A percentile compares a stretch with the other conserved stretches of the same genome.
Evolutionary conservation across 2,329 filamentous ascomycete genomes (phyloP).

Genomic region (Calonectria leucothoes): DNA sequence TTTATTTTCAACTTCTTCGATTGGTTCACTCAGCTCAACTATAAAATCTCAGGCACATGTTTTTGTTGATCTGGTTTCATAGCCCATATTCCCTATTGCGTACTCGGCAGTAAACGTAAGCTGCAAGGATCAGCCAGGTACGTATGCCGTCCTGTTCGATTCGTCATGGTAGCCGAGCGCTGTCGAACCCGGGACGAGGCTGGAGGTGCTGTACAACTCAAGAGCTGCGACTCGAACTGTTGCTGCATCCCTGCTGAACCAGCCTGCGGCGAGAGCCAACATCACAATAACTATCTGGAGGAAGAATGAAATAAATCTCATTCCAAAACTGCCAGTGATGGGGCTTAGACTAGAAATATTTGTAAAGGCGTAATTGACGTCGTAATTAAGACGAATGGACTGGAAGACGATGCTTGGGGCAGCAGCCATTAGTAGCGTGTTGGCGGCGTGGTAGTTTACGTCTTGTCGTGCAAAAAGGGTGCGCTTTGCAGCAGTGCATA

Average conservation of each 20-base stretch:
- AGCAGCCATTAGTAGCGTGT: neutral
- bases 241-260: slow-evolving; percentile 7
- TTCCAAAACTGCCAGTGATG: slow-evolving; percentile 9
- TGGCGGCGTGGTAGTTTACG: slow-evolving; percentile 1
- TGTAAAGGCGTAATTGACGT: slow-evolving; percentile 14
- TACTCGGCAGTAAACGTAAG: too few species aligned
- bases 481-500: neutral
- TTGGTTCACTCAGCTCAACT: too few species aligned
- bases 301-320: slow-evolving; percentile 7
- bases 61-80: too few species aligned
- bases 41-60: too few species aligned
- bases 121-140: too few species aligned
- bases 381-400: slow-evolving; percentile 9
- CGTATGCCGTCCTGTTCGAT: too few species aligned
- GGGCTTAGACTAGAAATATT: slow-evolving; percentile 8
- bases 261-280: neutral
- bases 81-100: too few species aligned
- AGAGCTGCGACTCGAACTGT: neutral
- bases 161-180: neutral
- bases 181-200: neutral
- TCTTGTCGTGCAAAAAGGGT: neutral
- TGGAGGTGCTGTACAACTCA: neutral
- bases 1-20: too few species aligned
- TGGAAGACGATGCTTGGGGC: neutral
- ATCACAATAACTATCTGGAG: neutral